Conservation (phyloP, 2,329 filamentous ascomycete genomes). For the Pseudopithomyces maydicus region DNA sequence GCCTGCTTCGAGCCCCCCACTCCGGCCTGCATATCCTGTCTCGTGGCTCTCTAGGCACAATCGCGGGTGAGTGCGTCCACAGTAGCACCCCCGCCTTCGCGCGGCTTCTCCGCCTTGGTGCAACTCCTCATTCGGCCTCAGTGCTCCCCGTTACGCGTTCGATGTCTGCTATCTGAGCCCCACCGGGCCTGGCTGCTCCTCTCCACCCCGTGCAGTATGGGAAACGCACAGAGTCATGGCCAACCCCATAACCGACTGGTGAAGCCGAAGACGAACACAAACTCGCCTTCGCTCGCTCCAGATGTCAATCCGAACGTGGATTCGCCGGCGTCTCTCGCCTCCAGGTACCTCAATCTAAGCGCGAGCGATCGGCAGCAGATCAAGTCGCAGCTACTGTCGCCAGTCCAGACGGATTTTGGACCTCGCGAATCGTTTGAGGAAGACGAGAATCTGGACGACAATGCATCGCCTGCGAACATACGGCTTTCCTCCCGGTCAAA, state of each 20-base stretch:
- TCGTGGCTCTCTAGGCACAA: slow-evolving; percentile 13
- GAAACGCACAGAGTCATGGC: slow-evolving; percentile 33
- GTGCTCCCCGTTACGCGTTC: slow-evolving; percentile 13
- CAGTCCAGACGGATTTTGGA: slow-evolving; percentile 29
- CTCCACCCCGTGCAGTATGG: slow-evolving; percentile 29
- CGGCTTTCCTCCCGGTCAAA: slow-evolving; percentile 35
- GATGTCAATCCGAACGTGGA: slow-evolving; percentile 14
- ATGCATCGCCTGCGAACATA: slow-evolving; percentile 27
- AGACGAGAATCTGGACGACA: slow-evolving; percentile 25
- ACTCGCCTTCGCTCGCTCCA: slow-evolving; percentile 25
- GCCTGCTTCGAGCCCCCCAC: neutral
- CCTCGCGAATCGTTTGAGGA: slow-evolving; percentile 19
- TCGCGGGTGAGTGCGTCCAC: slow-evolving; percentile 20
- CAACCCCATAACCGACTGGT: slow-evolving; percentile 34
- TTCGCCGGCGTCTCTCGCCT: slow-evolving; percentile 25
- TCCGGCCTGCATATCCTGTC: slow-evolving; percentile 25
- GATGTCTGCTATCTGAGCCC: slow-evolving; percentile 18
- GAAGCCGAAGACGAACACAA: slow-evolving; percentile 44
- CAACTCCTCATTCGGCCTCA: slow-evolving; percentile 11
- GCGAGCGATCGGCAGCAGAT: slow-evolving; percentile 35
- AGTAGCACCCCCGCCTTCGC: slow-evolving; percentile 15
- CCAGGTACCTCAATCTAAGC: slow-evolving; percentile 34
- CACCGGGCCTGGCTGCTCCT: slow-evolving; percentile 28
- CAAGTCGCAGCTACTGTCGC: slow-evolving; percentile 34
- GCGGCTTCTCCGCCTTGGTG: slow-evolving; percentile 15